phyloP scores from a whole-genome alignment of 805 yeast species.

The Metschnikowia proteae region DNA sequence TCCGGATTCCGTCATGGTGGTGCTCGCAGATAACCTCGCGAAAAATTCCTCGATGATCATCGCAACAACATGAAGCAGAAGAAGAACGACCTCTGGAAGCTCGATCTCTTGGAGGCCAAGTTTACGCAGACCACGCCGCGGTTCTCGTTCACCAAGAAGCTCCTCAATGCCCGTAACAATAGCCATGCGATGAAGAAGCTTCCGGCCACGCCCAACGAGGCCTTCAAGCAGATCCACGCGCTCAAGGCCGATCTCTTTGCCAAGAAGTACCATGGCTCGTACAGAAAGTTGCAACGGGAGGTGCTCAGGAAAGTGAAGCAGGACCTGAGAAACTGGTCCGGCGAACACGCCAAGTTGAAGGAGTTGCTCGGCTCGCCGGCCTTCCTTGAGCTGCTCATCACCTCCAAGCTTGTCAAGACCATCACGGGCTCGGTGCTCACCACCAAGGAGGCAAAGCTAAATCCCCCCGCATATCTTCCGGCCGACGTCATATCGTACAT shows the following conservation, averaged over 20 bases:
- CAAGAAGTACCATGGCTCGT: conserved; percentile 47
- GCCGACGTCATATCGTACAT: conserved; percentile 25
- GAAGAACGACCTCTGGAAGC: conserved; percentile 44
- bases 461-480: conserved; percentile 35
- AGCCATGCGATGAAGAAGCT: conserved; percentile 39
- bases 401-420: conserved; percentile 31
- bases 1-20: neutral
- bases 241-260: conserved; percentile 44
- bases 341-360: conserved; percentile 13
- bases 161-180: conserved; percentile 43
- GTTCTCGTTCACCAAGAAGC: conserved; percentile 45
- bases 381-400: conserved; percentile 24
- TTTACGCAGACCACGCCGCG: conserved; percentile 43
- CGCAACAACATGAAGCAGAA: conserved; percentile 26
- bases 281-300: conserved; percentile 38
- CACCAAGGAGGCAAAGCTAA: conserved; percentile 25
- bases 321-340: conserved; percentile 15
- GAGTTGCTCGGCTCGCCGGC: conserved; percentile 22
- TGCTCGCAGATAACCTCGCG: neutral
- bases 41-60: conserved; percentile 9
- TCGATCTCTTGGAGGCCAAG: conserved; percentile 54
- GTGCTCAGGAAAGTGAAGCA: conserved; percentile 23
- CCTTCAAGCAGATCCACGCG: conserved; percentile 40
- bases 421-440: conserved; percentile 25
- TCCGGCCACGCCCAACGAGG: conserved; percentile 42